Conservation (phyloP, 2,329 filamentous ascomycete species). For the Talaromyces funiculosus region DNA sequence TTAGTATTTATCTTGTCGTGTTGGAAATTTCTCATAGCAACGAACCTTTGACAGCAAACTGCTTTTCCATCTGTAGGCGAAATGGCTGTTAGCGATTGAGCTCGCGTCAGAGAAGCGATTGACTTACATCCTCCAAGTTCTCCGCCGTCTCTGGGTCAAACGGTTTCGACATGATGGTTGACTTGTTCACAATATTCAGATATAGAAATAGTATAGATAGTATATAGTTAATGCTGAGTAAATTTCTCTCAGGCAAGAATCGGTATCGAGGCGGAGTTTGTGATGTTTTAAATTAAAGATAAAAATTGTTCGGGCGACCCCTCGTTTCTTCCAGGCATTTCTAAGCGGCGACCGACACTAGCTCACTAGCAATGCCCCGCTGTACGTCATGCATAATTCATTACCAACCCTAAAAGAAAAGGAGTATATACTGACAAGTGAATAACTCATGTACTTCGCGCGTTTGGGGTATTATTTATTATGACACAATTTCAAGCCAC, state of each 20-base stretch:
- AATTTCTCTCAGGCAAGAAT: too few relatives aligned
- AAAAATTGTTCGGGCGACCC: constrained; percentile 1
- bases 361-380: not conserved
- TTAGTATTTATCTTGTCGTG: constrained; percentile 2
- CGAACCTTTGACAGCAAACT: constrained; percentile 87
- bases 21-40: constrained; percentile 29
- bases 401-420: not conserved
- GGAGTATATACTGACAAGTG: not conserved
- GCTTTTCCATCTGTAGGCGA: constrained; percentile 78
- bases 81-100: not conserved
- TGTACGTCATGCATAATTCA: constrained; percentile 8
- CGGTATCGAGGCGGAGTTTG: not conserved
- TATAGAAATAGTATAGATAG: too few relatives aligned
- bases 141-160: constrained; percentile 59
- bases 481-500: not conserved
- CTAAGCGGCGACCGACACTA: constrained; percentile 1
- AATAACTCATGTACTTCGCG: not conserved
- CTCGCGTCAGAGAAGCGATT: not conserved
- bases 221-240: too few relatives aligned
- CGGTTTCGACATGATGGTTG: constrained; percentile 29
- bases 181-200: not conserved
- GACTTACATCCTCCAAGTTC: constrained; percentile 63
- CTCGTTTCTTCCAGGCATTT: not conserved
- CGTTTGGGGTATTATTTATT: not conserved
- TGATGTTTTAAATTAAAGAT: not conserved